Evolutionary conservation across 2,329 filamentous ascomycete genomes (phyloP).

Genomic region (Fusarium xyrophilum): DNA sequence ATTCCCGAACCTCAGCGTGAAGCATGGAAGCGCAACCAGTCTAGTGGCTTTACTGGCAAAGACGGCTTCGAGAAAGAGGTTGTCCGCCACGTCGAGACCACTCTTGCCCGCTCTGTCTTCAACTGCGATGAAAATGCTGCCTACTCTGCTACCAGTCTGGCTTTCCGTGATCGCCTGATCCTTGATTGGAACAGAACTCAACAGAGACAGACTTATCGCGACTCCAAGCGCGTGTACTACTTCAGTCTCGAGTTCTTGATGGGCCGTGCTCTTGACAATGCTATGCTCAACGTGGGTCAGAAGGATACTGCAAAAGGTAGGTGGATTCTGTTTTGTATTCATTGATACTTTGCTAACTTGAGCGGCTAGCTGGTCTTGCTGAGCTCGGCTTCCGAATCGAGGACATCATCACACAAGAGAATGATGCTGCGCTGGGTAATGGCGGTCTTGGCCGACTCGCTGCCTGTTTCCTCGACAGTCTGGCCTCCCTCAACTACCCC

Average conservation of each 20-base stretch:
- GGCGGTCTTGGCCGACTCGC: conserved; percentile 93
- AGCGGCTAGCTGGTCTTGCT: conserved; percentile 71
- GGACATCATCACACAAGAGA: conserved; percentile 92
- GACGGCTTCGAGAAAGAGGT: conserved; percentile 88
- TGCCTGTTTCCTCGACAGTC: conserved; percentile 94
- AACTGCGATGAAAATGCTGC: conserved; percentile 97
- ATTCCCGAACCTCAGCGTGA: conserved; percentile 89
- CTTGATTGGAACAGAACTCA: conserved; percentile 98
- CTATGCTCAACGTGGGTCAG: conserved; percentile 92
- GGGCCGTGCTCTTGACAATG: conserved; percentile 96
- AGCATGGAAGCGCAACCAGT: conserved; percentile 72
- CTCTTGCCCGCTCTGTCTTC: conserved; percentile 92
- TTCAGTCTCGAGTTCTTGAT: conserved; percentile 97
- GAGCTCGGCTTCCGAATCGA: conserved; percentile 97
- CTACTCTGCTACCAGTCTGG: conserved; percentile 88
- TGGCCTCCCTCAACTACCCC: conserved; percentile 92
- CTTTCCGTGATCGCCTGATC: conserved; percentile 90
- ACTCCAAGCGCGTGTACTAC: conserved; percentile 96
- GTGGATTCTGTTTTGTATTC: conserved; percentile 31
- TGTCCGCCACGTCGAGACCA: conserved; percentile 95
- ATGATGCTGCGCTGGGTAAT: conserved; percentile 95
- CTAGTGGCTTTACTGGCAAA: conserved; percentile 74
- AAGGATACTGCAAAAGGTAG: conserved; percentile 84
- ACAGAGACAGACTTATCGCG: conserved; percentile 88
- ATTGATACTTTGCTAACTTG: not conserved